These are phyloP conservation scores for Cyberlindnera misumaiensis DNA, from an alignment of 805 yeast genomes.

Conservation along the genomic window DNA sequence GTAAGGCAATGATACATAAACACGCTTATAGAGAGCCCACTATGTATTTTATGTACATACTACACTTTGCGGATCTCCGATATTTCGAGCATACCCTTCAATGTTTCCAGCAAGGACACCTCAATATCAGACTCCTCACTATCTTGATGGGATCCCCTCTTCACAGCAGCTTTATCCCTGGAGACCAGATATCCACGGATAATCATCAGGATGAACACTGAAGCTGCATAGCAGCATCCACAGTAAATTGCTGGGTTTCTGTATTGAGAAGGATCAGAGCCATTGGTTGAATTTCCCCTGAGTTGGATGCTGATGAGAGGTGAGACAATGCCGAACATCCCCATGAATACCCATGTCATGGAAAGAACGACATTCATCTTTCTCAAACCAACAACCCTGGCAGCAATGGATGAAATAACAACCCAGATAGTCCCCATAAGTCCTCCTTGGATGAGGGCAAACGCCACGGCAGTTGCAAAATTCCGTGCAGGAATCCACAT, in stretches of 20 bases:
- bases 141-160: slow-evolving; percentile 22
- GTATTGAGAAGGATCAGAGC: slow-evolving; percentile 42
- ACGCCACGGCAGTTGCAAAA: slow-evolving; percentile 46
- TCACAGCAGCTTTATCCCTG: slow-evolving; percentile 33
- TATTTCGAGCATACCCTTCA: slow-evolving; percentile 6
- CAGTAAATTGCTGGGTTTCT: slow-evolving; percentile 49
- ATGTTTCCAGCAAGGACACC: slow-evolving; percentile 5
- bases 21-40: too few species aligned
- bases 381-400: slow-evolving; percentile 47
- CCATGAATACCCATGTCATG: slow-evolving; percentile 48
- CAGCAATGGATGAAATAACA: slow-evolving; percentile 42
- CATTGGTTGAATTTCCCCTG: slow-evolving; percentile 25
- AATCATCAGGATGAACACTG: slow-evolving; percentile 34
- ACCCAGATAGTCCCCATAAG: slow-evolving; percentile 60
- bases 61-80: slow-evolving; percentile 10
- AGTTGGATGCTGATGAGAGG: slow-evolving; percentile 55
- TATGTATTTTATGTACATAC: too few species aligned
- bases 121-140: slow-evolving; percentile 18
- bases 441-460: slow-evolving; percentile 47
- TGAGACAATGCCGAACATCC: slow-evolving; percentile 44
- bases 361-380: slow-evolving; percentile 43
- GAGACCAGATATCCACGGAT: slow-evolving; percentile 51
- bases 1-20: too few species aligned
- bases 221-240: slow-evolving; percentile 46
- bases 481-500: slow-evolving; percentile 56